Conservation (phyloP, 129 eudicot genomes). For the Gnaphalium uliginosum region DNA sequence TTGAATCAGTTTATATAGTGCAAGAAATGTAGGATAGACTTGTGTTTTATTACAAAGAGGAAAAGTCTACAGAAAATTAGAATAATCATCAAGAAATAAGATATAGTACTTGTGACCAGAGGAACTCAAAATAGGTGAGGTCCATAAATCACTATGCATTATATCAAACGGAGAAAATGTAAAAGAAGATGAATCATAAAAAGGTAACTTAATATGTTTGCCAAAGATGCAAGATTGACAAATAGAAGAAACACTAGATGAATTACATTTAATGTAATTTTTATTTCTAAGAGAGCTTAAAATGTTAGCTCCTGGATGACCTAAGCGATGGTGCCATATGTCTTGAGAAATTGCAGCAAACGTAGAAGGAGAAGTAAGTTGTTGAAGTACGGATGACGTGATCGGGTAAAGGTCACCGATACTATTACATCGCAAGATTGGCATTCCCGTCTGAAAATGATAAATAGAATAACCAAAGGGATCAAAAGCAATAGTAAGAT, state of each 20-base stretch:
- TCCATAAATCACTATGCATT: not conserved
- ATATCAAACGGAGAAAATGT: slow-evolving; percentile 3
- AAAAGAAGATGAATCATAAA: too few species aligned
- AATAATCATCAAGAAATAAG: too few species aligned
- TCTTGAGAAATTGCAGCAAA: not conserved
- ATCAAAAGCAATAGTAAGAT: too few species aligned
- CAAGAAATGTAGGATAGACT: not conserved
- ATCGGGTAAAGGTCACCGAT: not conserved
- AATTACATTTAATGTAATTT: too few species aligned
- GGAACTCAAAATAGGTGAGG: not conserved
- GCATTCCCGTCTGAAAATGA: too few species aligned
- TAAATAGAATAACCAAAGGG: too few species aligned
- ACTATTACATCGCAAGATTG: not conserved
- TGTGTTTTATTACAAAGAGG: not conserved
- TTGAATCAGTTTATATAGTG: not conserved
- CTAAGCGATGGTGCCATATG: not conserved
- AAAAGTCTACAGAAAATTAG: too few species aligned
- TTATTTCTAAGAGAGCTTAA: too few species aligned
- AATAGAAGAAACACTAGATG: too few species aligned
- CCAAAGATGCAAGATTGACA: too few species aligned
- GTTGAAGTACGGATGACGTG: not conserved
- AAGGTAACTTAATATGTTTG: too few species aligned
- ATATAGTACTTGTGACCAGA: not conserved
- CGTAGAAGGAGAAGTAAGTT: not conserved
- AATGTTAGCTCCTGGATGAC: too few species aligned